Evolutionary conservation across 2,329 filamentous ascomycete species (phyloP).

Genomic region (Simplicillium aogashimaense): DNA sequence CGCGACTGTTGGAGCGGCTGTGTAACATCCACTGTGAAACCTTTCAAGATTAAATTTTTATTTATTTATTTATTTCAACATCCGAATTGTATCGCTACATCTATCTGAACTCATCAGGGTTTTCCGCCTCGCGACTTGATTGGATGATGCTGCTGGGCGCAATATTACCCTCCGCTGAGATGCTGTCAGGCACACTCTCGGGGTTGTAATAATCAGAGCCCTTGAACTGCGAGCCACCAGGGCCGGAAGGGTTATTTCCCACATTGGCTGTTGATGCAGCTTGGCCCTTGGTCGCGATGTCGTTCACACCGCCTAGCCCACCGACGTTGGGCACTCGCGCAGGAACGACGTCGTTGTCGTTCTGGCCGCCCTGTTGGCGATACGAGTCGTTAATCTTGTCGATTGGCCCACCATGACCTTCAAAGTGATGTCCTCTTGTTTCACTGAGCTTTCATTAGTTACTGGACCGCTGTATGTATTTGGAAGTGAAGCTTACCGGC

Average conservation of each 20-base stretch:
- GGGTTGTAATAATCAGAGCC: conserved; percentile 29
- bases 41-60: too few relatives aligned
- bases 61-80: too few relatives aligned
- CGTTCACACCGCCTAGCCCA: conserved; percentile 13
- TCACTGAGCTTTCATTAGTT: too few relatives aligned
- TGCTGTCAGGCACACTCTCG: conserved; percentile 30
- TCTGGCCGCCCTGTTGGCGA: conserved; percentile 17
- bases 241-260: conserved; percentile 21
- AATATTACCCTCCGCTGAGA: conserved; percentile 29
- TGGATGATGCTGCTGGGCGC: conserved; percentile 30
- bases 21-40: too few relatives aligned
- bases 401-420: conserved; percentile 30
- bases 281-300: conserved; percentile 23
- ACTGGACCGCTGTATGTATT: too few relatives aligned
- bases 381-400: conserved; percentile 22
- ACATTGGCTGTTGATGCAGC: conserved; percentile 27
- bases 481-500: conserved; percentile 24
- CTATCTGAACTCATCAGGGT: too few relatives aligned
- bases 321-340: conserved; percentile 13
- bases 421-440: conserved; percentile 31
- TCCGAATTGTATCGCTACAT: too few relatives aligned
- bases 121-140: conserved; percentile 16
- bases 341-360: conserved; percentile 25
- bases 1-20: too few relatives aligned
- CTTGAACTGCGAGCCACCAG: conserved; percentile 27